Conservation (phyloP, 2,329 filamentous ascomycete genomes). For the Botrytis galanthina region DNA sequence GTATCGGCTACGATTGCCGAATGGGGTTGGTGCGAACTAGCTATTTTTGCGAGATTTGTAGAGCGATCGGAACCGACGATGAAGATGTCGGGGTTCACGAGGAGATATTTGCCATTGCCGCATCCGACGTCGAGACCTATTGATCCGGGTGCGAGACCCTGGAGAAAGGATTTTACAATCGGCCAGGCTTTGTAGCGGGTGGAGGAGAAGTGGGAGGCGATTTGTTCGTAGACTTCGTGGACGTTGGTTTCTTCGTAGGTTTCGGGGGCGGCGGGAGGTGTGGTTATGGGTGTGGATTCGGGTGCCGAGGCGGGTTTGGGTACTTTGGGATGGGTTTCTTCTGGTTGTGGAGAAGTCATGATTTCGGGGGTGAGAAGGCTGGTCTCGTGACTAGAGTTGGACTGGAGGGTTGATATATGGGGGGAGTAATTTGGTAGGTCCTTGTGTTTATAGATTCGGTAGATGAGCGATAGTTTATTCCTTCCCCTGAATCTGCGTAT, state of each 20-base stretch:
- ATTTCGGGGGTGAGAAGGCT: background rate
- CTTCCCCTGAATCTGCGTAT: background rate
- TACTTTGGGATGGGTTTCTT: background rate
- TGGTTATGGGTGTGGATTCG: background rate
- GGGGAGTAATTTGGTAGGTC: background rate
- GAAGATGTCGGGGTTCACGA: conserved; percentile 73
- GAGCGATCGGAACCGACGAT: conserved; percentile 85
- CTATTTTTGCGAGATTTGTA: conserved; percentile 52
- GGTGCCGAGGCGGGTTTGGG: background rate
- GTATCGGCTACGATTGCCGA: conserved; percentile 77
- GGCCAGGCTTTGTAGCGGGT: conserved; percentile 88
- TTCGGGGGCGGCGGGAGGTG: conserved; percentile 37
- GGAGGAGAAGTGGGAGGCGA: conserved; percentile 79
- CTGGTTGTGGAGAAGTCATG: conserved; percentile 1
- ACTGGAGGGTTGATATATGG: background rate
- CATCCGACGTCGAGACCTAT: conserved; percentile 90
- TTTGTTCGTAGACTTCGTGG: conserved; percentile 86
- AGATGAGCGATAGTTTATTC: background rate
- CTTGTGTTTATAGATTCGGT: background rate
- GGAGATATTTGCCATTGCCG: conserved; percentile 94
- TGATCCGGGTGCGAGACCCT: conserved; percentile 62
- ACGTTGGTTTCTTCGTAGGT: conserved; percentile 84
- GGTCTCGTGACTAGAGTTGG: conserved; percentile 1
- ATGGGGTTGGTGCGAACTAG: conserved; percentile 51
- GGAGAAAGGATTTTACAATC: conserved; percentile 77